These are phyloP conservation scores for Encephalitozoon romaleae DNA, from an alignment of 371 early-diverging fungal genomes.

Conservation along the genomic window DNA sequence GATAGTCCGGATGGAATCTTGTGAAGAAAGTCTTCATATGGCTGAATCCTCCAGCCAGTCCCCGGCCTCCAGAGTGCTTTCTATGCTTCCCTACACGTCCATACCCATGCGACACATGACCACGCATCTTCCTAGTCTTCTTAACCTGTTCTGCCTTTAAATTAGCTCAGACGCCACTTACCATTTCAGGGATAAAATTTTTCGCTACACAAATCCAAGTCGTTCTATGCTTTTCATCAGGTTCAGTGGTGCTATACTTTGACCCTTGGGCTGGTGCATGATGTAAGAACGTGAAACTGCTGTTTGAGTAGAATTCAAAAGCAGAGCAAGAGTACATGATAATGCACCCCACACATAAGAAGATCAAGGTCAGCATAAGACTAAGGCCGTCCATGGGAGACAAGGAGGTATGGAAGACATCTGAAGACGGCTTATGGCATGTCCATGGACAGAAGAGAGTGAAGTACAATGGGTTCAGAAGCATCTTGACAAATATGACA, in stretches of 20 bases:
- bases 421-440: slow-evolving; percentile 3
- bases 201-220: not conserved
- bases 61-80: slow-evolving; percentile 99
- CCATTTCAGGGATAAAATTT: slow-evolving; percentile 45
- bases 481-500: not conserved
- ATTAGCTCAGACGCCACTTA: slow-evolving; percentile 10
- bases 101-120: slow-evolving; percentile 62
- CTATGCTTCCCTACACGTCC: slow-evolving; percentile 83
- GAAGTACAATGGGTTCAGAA: slow-evolving; percentile 5
- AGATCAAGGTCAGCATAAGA: slow-evolving; percentile 15
- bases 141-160: slow-evolving; percentile 38
- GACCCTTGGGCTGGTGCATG: not conserved
- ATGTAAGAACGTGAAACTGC: not conserved
- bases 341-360: not conserved
- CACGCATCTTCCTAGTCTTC: slow-evolving; percentile 59
- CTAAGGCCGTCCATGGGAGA: not conserved
- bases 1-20: slow-evolving; percentile 99
- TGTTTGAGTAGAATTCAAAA: not conserved
- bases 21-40: slow-evolving; percentile 98
- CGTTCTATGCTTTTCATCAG: not conserved
- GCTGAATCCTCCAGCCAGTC: slow-evolving; percentile 95
- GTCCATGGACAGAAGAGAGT: not conserved
- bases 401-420: not conserved
- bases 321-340: not conserved
- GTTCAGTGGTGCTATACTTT: not conserved